These are phyloP conservation scores for Kazachstania taianensis DNA, from an alignment of 805 yeast genomes.

Conservation along the genomic window DNA sequence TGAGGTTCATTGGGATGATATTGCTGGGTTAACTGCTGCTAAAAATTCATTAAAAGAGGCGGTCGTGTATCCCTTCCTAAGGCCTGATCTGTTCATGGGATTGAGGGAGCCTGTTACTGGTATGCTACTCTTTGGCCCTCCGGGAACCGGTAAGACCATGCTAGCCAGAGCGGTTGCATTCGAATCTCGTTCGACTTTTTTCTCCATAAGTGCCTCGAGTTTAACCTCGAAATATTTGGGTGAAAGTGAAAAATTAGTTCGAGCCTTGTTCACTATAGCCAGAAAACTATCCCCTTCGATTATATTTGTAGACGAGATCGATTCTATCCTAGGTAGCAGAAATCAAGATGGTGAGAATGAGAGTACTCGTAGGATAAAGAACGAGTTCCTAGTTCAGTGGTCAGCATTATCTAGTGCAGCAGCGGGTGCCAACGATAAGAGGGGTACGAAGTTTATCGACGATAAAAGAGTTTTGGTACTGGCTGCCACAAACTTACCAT, in stretches of 20 bases:
- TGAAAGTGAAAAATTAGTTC: constrained; percentile 86
- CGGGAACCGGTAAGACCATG: constrained; percentile 99
- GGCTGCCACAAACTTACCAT: constrained; percentile 93
- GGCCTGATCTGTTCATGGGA: constrained; percentile 89
- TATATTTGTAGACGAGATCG: constrained; percentile 93
- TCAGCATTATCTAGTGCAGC: constrained; percentile 83
- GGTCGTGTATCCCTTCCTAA: constrained; percentile 86
- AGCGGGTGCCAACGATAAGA: constrained; percentile 45
- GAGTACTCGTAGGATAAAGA: constrained; percentile 79
- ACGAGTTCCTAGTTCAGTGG: constrained; percentile 93
- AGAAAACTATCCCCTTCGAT: constrained; percentile 83
- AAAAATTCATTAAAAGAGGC: constrained; percentile 85
- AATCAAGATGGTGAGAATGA: constrained; percentile 56
- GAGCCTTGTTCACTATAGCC: constrained; percentile 80
- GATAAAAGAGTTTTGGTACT: constrained; percentile 70
- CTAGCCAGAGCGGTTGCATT: constrained; percentile 94
- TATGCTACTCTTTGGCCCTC: constrained; percentile 94
- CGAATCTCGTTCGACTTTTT: constrained; percentile 86
- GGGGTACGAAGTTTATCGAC: constrained; percentile 19
- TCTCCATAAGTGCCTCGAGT: constrained; percentile 83
- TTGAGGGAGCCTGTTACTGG: constrained; percentile 91
- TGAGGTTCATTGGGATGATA: constrained; percentile 89
- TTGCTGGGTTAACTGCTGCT: constrained; percentile 86
- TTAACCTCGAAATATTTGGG: constrained; percentile 82
- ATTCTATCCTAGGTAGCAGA: constrained; percentile 74